These are phyloP conservation scores for Capronia americana DNA, from an alignment of 2,329 filamentous ascomycete species.

Conservation along the genomic window DNA sequence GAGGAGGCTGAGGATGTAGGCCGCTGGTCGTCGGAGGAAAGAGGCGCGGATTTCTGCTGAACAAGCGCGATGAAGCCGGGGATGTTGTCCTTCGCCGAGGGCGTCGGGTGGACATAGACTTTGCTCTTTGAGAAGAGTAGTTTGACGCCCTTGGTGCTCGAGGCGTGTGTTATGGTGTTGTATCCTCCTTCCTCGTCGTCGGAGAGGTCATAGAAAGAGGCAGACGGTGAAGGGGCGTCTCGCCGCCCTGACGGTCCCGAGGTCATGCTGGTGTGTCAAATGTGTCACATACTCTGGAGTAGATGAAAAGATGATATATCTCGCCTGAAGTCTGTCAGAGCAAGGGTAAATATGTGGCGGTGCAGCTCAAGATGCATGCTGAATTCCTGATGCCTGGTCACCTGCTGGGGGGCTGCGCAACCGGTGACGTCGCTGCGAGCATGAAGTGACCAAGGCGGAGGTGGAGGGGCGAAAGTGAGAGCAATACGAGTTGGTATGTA, in stretches of 20 bases:
- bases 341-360: conserved; percentile 12
- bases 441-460: background rate
- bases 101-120: conserved; percentile 95
- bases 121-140: conserved; percentile 97
- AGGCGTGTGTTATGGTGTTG: conserved; percentile 84
- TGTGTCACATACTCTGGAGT: background rate
- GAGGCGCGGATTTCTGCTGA: conserved; percentile 72
- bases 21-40: conserved; percentile 40
- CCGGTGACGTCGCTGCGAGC: conserved; percentile 21
- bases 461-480: background rate
- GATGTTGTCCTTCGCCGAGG: conserved; percentile 94
- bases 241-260: conserved; percentile 25
- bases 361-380: background rate
- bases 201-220: conserved; percentile 92
- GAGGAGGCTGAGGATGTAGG: conserved; percentile 53
- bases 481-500: too few species aligned
- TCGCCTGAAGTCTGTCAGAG: background rate
- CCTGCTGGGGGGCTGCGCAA: conserved; percentile 1
- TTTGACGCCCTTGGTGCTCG: conserved; percentile 83
- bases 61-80: conserved; percentile 90
- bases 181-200: conserved; percentile 97
- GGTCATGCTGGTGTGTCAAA: conserved; percentile 21
- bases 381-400: conserved; percentile 36
- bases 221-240: conserved; percentile 71
- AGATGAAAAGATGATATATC: background rate